Evolutionary conservation across 352 stramenopile species (phyloP).

Genomic region (Saprolegnia diclina): DNA sequence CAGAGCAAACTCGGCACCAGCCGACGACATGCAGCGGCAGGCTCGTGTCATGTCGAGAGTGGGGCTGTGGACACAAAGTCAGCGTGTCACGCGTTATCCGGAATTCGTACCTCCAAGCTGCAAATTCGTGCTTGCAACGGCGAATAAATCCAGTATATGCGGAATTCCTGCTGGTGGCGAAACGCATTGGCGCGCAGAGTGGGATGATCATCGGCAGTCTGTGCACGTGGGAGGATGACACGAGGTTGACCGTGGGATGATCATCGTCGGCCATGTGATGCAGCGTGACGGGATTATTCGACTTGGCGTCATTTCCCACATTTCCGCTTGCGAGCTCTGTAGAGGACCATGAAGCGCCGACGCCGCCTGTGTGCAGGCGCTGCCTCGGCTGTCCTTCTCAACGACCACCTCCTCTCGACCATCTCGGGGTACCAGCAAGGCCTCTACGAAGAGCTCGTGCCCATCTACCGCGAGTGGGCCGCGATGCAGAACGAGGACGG

Average conservation of each 20-base stretch:
- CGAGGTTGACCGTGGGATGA: not conserved
- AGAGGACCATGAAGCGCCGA: slow-evolving; percentile 8
- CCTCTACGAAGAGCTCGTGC: slow-evolving; percentile 14
- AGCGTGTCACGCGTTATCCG: not conserved
- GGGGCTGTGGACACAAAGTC: too few species aligned
- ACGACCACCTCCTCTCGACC: slow-evolving; percentile 2
- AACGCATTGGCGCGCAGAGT: not conserved
- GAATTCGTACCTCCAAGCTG: not conserved
- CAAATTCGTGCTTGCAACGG: not conserved
- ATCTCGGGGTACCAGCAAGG: slow-evolving; percentile 20
- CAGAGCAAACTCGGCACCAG: too few species aligned
- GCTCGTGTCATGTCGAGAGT: too few species aligned
- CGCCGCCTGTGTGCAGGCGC: not conserved
- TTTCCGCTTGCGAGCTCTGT: not conserved
- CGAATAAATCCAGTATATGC: not conserved
- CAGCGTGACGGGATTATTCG: not conserved
- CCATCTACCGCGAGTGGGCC: slow-evolving; percentile 10
- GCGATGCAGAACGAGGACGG: not conserved
- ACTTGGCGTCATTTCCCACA: not conserved
- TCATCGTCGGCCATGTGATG: not conserved
- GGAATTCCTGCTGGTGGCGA: not conserved
- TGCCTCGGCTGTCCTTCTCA: not conserved
- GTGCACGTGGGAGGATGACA: slow-evolving; percentile 15
- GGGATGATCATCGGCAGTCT: slow-evolving; percentile 10
- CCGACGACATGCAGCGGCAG: too few species aligned